A percentile compares a stretch with the other conserved stretches of the same genome.
phyloP scores from a whole-genome alignment of 208 protist species.

The Trypanosoma cruzi region DNA sequence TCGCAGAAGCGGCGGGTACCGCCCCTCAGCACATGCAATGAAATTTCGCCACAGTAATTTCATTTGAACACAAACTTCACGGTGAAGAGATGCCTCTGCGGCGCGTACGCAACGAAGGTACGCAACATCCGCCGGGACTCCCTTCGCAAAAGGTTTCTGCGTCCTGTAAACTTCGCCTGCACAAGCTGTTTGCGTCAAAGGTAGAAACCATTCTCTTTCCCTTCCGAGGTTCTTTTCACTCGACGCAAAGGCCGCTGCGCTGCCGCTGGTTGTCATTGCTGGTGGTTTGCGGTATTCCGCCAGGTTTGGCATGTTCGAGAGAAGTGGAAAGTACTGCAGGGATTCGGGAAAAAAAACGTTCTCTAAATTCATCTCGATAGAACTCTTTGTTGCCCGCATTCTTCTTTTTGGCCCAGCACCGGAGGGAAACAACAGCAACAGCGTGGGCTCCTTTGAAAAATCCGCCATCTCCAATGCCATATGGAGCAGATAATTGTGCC shows the following conservation, averaged over 20 bases:
- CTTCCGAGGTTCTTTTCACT: background rate
- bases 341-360: slow-evolving; percentile 7
- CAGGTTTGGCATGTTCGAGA: slow-evolving; percentile 20
- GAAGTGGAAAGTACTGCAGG: slow-evolving; percentile 23
- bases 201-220: background rate
- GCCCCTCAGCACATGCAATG: slow-evolving; percentile 6
- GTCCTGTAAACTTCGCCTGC: background rate
- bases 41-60: slow-evolving; percentile 16
- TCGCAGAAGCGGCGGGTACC: slow-evolving; percentile 18
- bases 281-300: slow-evolving; percentile 17
- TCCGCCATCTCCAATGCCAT: slow-evolving; percentile 35
- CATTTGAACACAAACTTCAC: slow-evolving; percentile 20
- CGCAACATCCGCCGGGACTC: background rate
- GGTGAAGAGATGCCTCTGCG: slow-evolving; percentile 11
- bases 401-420: background rate
- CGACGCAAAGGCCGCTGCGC: slow-evolving; percentile 5
- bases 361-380: background rate
- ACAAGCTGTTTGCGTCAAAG: background rate
- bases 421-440: slow-evolving; percentile 17
- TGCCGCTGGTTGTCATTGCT: background rate
- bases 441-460: slow-evolving; percentile 25
- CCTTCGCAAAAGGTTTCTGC: background rate
- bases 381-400: background rate
- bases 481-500: slow-evolving; percentile 46
- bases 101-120: background rate